Conservation (phyloP, 345 rosid species). For the Camelina hispida region DNA sequence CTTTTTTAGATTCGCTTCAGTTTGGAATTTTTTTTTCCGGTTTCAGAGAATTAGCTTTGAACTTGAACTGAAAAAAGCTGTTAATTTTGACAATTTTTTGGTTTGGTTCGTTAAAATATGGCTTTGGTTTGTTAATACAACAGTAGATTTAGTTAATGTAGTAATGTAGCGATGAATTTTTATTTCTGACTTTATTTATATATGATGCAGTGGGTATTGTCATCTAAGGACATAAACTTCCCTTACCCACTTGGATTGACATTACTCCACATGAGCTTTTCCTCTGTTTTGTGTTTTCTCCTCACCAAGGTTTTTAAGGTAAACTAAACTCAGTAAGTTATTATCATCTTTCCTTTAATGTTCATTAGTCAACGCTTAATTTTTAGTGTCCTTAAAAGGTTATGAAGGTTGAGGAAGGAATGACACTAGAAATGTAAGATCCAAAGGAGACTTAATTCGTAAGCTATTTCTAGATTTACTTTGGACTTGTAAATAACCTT, state of each 20-base stretch:
- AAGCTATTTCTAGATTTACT: not conserved
- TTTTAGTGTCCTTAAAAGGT: not conserved
- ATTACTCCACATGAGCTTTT: not conserved
- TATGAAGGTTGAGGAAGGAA: not conserved
- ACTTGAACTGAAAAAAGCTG: not conserved
- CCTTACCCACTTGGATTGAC: slow-evolving; percentile 4
- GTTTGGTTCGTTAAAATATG: not conserved
- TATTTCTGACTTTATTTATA: not conserved
- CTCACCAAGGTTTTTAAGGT: not conserved
- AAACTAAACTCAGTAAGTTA: not conserved
- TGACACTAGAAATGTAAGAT: not conserved
- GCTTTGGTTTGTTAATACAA: not conserved
- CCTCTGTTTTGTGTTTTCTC: not conserved
- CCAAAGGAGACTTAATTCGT: not conserved
- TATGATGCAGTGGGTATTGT: not conserved
- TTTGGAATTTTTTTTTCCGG: no score
- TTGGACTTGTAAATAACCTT: not conserved
- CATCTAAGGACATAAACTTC: slow-evolving; percentile 3
- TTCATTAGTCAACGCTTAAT: not conserved
- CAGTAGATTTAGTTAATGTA: no score
- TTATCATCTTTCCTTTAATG: not conserved
- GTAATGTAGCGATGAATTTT: not conserved
- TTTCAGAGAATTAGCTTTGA: not conserved
- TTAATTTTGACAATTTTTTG: not conserved
- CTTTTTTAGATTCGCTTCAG: not conserved